Evolutionary conservation across 139 green algal species (phyloP), one percentile per base, ranked within the genome.

Genomic region (Desmodesmus armatus): DNA sequence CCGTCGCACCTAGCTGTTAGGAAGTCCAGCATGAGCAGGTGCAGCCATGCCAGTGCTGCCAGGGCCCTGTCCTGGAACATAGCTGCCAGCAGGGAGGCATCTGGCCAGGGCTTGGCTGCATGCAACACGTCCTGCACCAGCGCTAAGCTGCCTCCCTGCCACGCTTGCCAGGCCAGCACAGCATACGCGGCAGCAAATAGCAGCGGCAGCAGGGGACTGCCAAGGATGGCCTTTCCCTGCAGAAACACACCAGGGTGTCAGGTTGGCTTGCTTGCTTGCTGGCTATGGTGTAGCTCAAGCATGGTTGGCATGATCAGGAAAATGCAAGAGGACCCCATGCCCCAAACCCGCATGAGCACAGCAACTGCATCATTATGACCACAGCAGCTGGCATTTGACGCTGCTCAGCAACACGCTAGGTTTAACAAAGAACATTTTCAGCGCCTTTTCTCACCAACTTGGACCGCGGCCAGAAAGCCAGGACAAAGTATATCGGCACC

Each of bases 1-100:
- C n/a, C n/a, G n/a, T n/a, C 66, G 53, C 65, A 95, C 93, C 93
- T 89, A 9, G 93, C 95, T n/a, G 95, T 90, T 44, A 94, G 92
- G 21, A 98, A 89, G 81, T 98, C 95, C 25, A 98, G 79, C 37
- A 94, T 78, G 44, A 98, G 80, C 37, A 98, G 90, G 86, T 98
- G 93, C 53, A 97, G 67, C 95, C 95, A 98, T 0, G 92, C 87
- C 39, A 95, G 62, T 0, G 86, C 85, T 4, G 91, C 93, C 3
- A 91, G 27, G 6, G 79, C 55, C 13, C 77, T 51, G 21, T 62
- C 47, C 53, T 86, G 62, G 63, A 96, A 93, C 0, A 92, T 37
- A 15, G 62, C 79, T 7, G 83, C 91, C 51, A 95, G 85, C 1
- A 73, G 78, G 3, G 80, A 23, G 27, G 94, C 87, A 66, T 87